Percentiles rank a stretch among this genome's conserved stretches.
These are phyloP conservation scores for Grosmannia penicillata DNA, from an alignment of 2,329 filamentous ascomycete species.

Conservation along the genomic window DNA sequence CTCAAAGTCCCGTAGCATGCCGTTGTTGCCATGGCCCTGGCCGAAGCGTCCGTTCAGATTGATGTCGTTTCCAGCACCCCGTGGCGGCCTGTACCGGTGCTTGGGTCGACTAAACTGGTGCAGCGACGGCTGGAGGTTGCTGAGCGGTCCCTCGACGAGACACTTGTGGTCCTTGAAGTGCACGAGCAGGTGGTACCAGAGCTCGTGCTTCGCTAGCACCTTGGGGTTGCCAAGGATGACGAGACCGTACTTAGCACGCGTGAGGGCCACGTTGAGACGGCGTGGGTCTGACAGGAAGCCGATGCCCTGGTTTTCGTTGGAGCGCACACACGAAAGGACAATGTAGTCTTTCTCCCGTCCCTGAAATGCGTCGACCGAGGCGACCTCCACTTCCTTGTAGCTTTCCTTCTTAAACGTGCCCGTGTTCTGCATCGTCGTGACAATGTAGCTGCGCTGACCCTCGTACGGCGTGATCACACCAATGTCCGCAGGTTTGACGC, in stretches of 20 bases:
- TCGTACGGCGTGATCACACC: constrained; percentile 98
- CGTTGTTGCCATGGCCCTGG: constrained; percentile 22
- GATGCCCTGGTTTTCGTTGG: constrained; percentile 97
- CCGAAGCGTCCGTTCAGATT: constrained; percentile 10
- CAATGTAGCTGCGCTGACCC: constrained; percentile 93
- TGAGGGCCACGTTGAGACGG: constrained; percentile 92
- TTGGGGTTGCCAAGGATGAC: constrained; percentile 97
- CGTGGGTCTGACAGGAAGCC: constrained; percentile 96
- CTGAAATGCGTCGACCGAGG: constrained; percentile 96
- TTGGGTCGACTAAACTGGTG: constrained; percentile 92
- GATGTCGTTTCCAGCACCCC: constrained; percentile 47
- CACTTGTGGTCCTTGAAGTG: constrained; percentile 97
- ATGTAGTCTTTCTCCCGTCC: constrained; percentile 99
- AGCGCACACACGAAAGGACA: constrained; percentile 91
- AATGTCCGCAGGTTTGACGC: constrained; percentile 84
- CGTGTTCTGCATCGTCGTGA: constrained; percentile 97
- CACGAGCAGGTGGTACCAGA: constrained; percentile 89
- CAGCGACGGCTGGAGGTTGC: constrained; percentile 88
- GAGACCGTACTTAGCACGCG: constrained; percentile 89
- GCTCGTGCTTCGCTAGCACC: constrained; percentile 89
- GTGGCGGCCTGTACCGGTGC: constrained; percentile 81
- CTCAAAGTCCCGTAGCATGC: constrained; percentile 44
- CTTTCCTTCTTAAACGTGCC: constrained; percentile 96
- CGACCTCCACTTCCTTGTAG: constrained; percentile 97
- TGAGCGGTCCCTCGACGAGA: constrained; percentile 86